Percentiles rank a stretch among this genome's conserved stretches.
Conservation (phyloP, 345 rosid genomes). For the Dipteronia dyeriana region DNA sequence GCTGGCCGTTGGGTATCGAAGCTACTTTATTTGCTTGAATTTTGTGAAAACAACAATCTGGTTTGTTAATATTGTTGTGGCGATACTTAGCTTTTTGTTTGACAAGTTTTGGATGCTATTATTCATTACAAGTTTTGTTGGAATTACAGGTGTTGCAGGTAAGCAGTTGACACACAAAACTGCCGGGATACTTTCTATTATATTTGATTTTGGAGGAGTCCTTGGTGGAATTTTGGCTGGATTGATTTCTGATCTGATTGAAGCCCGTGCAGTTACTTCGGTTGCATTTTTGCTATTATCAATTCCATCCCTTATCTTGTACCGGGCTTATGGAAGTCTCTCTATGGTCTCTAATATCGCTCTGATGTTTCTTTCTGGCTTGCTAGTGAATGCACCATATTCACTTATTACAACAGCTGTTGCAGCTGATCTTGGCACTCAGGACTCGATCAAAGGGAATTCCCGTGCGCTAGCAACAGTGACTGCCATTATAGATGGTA, state of each 20-base stretch:
- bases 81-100: constrained; percentile 6
- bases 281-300: constrained; percentile 65
- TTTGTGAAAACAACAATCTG: background rate
- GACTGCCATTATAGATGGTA: constrained; percentile 90
- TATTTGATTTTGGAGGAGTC: constrained; percentile 88
- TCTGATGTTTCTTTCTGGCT: constrained; percentile 76
- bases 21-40: background rate
- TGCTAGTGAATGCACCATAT: constrained; percentile 87
- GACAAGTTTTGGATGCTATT: background rate
- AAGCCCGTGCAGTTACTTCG: constrained; percentile 82
- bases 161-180: constrained; percentile 75
- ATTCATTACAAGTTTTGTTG: constrained; percentile 19
- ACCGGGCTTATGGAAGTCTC: constrained; percentile 67
- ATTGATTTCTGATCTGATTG: constrained; percentile 68
- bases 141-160: constrained; percentile 76
- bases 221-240: constrained; percentile 82
- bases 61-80: background rate
- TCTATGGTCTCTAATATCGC: constrained; percentile 57
- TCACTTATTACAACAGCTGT: constrained; percentile 92
- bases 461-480: constrained; percentile 88
- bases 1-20: background rate
- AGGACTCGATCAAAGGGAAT: constrained; percentile 68
- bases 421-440: constrained; percentile 95
- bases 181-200: constrained; percentile 80
- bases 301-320: constrained; percentile 65